Evolutionary conservation across 495 filamentous ascomycete species (phyloP).

Genomic region (Neurospora tetrasperma): DNA sequence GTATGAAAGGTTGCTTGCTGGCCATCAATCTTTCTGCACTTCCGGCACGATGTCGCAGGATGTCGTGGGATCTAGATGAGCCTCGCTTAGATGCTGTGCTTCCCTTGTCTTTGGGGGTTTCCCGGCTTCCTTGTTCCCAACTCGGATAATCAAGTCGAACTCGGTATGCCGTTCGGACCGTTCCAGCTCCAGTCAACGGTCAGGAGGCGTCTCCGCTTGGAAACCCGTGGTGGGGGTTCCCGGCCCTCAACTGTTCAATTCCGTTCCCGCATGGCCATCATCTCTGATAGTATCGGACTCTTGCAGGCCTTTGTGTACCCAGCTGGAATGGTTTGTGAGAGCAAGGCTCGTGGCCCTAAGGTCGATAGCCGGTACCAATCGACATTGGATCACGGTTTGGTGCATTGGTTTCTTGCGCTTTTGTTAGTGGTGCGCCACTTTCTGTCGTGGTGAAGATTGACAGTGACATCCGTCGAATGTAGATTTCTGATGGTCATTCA

Average conservation of each 20-base stretch:
- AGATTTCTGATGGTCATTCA: fast-evolving
- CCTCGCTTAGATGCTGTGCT: not conserved
- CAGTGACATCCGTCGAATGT: not conserved
- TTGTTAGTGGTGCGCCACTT: not conserved
- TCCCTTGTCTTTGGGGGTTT: no score
- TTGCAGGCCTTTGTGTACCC: not conserved
- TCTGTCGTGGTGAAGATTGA: not conserved
- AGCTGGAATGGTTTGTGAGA: not conserved
- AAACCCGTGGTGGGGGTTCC: not conserved
- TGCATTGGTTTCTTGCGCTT: not conserved
- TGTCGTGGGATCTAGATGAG: not conserved
- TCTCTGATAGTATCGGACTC: not conserved
- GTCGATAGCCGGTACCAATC: slow-evolving; percentile 1
- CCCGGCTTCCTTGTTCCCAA: not conserved
- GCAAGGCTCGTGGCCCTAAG: not conserved
- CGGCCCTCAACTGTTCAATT: not conserved
- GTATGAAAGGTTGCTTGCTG: no score
- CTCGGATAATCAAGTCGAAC: not conserved
- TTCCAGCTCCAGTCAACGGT: no score
- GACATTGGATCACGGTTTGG: not conserved
- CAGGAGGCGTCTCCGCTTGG: no score
- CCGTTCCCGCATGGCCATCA: not conserved
- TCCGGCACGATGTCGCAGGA: no score
- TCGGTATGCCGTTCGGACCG: not conserved
- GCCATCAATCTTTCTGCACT: no score